phyloP scores from a whole-genome alignment of 2,329 filamentous ascomycete species.

The Verticillium klebahnii region DNA sequence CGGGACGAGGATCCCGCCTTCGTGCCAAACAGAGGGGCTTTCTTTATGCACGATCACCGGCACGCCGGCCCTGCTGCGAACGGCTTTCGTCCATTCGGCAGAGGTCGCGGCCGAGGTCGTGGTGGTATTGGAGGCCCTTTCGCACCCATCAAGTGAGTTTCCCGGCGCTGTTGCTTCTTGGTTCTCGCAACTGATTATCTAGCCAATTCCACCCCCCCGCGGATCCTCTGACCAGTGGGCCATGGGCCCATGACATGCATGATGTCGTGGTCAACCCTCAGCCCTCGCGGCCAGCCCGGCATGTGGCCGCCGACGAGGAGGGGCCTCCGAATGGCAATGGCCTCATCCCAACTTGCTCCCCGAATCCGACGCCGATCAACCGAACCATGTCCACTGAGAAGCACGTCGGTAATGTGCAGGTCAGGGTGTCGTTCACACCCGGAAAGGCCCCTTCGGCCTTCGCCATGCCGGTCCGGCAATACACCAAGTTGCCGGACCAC shows the following conservation, averaged over 20 bases:
- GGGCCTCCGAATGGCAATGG: constrained; percentile 51
- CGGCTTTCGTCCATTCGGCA: constrained; percentile 68
- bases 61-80: constrained; percentile 73
- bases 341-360: constrained; percentile 50
- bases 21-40: constrained; percentile 88
- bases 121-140: constrained; percentile 49
- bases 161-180: constrained; percentile 4
- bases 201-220: constrained; percentile 41
- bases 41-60: constrained; percentile 95
- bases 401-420: constrained; percentile 76
- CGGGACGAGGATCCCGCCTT: constrained; percentile 87
- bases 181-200: background rate
- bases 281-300: constrained; percentile 34
- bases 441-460: constrained; percentile 61
- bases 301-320: constrained; percentile 35
- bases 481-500: constrained; percentile 92
- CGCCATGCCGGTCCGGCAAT: constrained; percentile 77
- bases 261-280: constrained; percentile 55
- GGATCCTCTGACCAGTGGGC: constrained; percentile 64
- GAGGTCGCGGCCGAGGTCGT: constrained; percentile 55
- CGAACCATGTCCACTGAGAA: constrained; percentile 78
- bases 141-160: constrained; percentile 59
- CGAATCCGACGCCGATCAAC: constrained; percentile 64
- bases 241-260: constrained; percentile 95
- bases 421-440: constrained; percentile 80